These are phyloP conservation scores for Apium graveolens DNA, from an alignment of 129 eudicot species.

Conservation along the genomic window DNA sequence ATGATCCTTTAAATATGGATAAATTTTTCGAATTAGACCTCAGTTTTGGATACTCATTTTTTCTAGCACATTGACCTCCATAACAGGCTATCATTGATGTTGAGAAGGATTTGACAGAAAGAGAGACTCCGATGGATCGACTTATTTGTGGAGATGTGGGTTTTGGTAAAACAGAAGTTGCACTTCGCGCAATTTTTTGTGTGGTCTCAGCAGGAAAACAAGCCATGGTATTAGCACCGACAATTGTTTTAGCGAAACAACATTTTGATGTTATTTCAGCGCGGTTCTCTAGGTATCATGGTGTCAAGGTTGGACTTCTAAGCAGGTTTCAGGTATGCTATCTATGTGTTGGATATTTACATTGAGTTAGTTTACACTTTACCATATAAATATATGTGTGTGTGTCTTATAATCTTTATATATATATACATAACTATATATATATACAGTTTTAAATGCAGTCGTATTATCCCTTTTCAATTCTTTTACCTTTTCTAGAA, in stretches of 20 bases:
- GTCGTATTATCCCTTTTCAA: not conserved
- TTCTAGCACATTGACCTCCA: slow-evolving; percentile 17
- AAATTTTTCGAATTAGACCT: not conserved
- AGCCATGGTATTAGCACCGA: slow-evolving; percentile 93
- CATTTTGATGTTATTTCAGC: slow-evolving; percentile 83
- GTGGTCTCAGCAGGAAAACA: slow-evolving; percentile 92
- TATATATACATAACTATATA: too few species aligned
- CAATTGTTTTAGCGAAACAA: slow-evolving; percentile 88
- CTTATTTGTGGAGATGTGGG: slow-evolving; percentile 97
- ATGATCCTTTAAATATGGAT: not conserved
- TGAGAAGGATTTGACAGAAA: slow-evolving; percentile 85
- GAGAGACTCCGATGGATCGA: slow-evolving; percentile 92
- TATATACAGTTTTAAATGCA: too few species aligned
- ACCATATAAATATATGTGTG: too few species aligned
- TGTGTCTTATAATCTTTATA: too few species aligned
- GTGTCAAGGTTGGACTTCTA: slow-evolving; percentile 76
- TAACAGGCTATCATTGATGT: slow-evolving; percentile 85
- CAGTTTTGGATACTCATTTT: not conserved
- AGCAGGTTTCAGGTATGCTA: slow-evolving; percentile 91
- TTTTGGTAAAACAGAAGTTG: slow-evolving; percentile 97
- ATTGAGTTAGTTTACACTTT: not conserved
- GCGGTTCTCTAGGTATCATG: slow-evolving; percentile 66
- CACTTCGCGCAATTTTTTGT: slow-evolving; percentile 78
- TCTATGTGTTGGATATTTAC: not conserved
- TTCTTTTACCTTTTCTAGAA: not conserved